phyloP scores from a whole-genome alignment of 2,329 filamentous ascomycete species.

The Alternaria solani region DNA sequence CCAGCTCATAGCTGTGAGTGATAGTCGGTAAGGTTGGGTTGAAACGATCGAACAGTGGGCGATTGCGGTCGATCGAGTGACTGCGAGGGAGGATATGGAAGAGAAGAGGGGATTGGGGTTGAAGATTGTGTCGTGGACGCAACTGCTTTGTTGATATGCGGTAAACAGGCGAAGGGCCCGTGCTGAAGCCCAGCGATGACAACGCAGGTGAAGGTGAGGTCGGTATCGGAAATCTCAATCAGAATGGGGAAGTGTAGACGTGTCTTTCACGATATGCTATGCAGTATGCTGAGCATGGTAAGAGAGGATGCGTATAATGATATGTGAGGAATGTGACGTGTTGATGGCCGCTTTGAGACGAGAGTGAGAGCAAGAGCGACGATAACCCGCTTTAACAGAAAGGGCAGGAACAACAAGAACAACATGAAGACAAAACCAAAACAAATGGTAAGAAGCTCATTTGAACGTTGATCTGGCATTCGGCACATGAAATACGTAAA shows the following conservation, averaged over 20 bases:
- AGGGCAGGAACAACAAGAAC: neutral
- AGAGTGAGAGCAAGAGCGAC: neutral
- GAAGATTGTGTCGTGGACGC: slow-evolving; percentile 1
- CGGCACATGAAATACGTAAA: slow-evolving; percentile 10
- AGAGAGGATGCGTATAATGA: neutral
- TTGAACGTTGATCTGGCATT: neutral
- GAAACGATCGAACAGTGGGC: neutral
- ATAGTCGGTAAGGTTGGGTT: neutral
- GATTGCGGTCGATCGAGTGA: neutral
- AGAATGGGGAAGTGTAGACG: neutral
- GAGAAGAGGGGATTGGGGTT: neutral
- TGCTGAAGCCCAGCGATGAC: slow-evolving; percentile 3
- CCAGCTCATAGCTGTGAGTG: slow-evolving; percentile 30
- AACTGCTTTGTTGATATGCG: slow-evolving; percentile 4
- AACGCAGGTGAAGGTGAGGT: slow-evolving; percentile 15
- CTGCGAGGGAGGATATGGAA: neutral
- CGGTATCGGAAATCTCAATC: neutral
- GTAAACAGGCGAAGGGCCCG: neutral
- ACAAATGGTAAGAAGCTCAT: neutral
- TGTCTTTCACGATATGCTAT: neutral
- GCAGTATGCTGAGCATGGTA: neutral
- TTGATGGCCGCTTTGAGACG: neutral
- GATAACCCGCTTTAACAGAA: neutral
- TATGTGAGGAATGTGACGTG: neutral
- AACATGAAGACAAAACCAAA: neutral